phyloP scores from a whole-genome alignment of 257 asterid genomes.

The Solanum pinnatisectum region DNA sequence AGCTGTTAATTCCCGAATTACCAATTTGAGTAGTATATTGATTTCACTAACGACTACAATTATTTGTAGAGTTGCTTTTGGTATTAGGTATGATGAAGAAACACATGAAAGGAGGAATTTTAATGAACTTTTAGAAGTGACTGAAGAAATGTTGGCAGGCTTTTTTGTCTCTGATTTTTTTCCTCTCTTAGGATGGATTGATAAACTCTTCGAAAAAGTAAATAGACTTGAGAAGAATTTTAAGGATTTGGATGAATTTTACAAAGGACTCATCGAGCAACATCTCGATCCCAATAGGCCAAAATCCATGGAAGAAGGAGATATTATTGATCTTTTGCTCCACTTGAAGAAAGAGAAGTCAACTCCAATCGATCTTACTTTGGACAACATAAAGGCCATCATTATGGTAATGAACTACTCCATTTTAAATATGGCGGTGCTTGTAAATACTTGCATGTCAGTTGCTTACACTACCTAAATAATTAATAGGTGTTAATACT shows the following conservation, averaged over 20 bases:
- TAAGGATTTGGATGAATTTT: conserved; percentile 7
- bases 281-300: not conserved
- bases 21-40: not conserved
- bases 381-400: not conserved
- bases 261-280: conserved; percentile 9
- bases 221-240: not conserved
- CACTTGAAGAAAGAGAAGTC: no score
- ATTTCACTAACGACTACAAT: not conserved
- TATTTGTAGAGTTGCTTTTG: not conserved
- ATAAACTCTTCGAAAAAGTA: not conserved
- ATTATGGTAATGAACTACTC: not conserved
- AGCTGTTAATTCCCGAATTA: not conserved
- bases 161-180: not conserved
- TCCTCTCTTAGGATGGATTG: not conserved
- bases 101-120: not conserved
- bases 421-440: not conserved
- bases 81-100: not conserved
- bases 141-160: not conserved
- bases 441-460: not conserved
- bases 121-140: not conserved
- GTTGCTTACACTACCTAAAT: not conserved
- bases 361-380: not conserved
- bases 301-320: not conserved
- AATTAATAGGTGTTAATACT: no score
- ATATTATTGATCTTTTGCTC: conserved; percentile 3